Evolutionary conservation across 768 basidiomycete species (phyloP), one percentile per base, ranked within the genome.

Genomic region (Naematelia aurantialba): DNA sequence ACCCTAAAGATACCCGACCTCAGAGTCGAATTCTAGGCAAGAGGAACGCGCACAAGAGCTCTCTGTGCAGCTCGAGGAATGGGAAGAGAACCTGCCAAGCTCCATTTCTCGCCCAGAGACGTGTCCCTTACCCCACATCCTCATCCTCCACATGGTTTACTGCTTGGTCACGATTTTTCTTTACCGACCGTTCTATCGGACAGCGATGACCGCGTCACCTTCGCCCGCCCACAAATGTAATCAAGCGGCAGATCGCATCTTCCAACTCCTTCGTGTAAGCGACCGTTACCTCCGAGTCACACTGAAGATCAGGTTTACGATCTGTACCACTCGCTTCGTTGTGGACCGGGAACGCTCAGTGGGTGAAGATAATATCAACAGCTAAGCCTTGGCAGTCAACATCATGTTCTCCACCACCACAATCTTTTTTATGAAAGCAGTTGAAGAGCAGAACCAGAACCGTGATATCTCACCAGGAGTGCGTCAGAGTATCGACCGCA

Each of bases 71-170:
- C 24, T 55, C 19, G 34, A 45, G 27, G 21, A 5, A 5, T 55
- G 54, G 54, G 45, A 45, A 12, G 30, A 22, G 12, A 19, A 45
- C 4, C 34, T 44, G 42, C 54, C 54, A 4, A 22, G 19, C 34
- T 14, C 52, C 5, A 53, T 55, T n/a, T 17, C 17, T 12, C 19
- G 25, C 21, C 54, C 54, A 21, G 44, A 42, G 3, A 42, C 12
- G 30, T 45, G 17, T 27, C 54, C 54, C 42, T 17, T 55, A 21
- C 54, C 54, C 10, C 54, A 55, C 42, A 45, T 55, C 30, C 24
- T 55, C 5, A 22, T 45, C 34, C 31, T 55, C 14, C 54, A 55
- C 42, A 55, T 55, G 54, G 19, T 55, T 11, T 55, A 55, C 42
- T 12, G 42, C 24, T 39, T 55, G 14, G 27, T 44, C 34, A 55